These are phyloP conservation scores for Nepenthes mirabilis DNA, from an alignment of 148 eudicot genomes.

Conservation along the genomic window DNA sequence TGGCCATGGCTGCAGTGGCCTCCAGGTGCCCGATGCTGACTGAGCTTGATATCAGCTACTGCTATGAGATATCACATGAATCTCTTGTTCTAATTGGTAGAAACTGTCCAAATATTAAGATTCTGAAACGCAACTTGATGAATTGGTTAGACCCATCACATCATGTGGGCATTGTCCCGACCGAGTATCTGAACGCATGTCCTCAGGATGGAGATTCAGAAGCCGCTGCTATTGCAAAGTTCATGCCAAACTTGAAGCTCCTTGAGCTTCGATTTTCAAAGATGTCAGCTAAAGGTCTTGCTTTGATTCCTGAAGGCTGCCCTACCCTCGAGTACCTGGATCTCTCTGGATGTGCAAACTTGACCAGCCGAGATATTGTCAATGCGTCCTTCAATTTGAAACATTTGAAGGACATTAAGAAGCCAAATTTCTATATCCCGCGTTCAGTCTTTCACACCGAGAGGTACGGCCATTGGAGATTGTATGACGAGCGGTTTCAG, in stretches of 20 bases:
- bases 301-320: slow-evolving; percentile 60
- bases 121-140: slow-evolving; percentile 64
- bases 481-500: slow-evolving; percentile 91
- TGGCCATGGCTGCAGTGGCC: slow-evolving; percentile 39
- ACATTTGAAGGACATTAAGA: slow-evolving; percentile 51
- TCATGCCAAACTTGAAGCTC: slow-evolving; percentile 50
- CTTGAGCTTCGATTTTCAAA: slow-evolving; percentile 77
- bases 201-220: slow-evolving; percentile 85
- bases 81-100: slow-evolving; percentile 48
- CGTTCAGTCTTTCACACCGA: slow-evolving; percentile 62
- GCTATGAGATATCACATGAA: slow-evolving; percentile 75
- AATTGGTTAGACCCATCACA: slow-evolving; percentile 78
- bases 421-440: slow-evolving; percentile 82
- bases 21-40: slow-evolving; percentile 44
- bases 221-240: slow-evolving; percentile 60
- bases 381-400: slow-evolving; percentile 32
- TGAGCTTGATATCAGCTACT: slow-evolving; percentile 78
- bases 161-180: slow-evolving; percentile 61
- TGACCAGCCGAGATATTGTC: slow-evolving; percentile 63
- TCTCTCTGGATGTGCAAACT: slow-evolving; percentile 64
- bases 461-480: slow-evolving; percentile 82
- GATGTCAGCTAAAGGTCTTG: slow-evolving; percentile 56
- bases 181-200: slow-evolving; percentile 46
- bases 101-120: slow-evolving; percentile 38
- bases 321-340: slow-evolving; percentile 46